A percentile compares a stretch with the other conserved stretches of the same genome.
These are phyloP conservation scores for Ceratobasidium sp. DNA, from an alignment of 1,284 basidiomycete genomes.

Conservation along the genomic window DNA sequence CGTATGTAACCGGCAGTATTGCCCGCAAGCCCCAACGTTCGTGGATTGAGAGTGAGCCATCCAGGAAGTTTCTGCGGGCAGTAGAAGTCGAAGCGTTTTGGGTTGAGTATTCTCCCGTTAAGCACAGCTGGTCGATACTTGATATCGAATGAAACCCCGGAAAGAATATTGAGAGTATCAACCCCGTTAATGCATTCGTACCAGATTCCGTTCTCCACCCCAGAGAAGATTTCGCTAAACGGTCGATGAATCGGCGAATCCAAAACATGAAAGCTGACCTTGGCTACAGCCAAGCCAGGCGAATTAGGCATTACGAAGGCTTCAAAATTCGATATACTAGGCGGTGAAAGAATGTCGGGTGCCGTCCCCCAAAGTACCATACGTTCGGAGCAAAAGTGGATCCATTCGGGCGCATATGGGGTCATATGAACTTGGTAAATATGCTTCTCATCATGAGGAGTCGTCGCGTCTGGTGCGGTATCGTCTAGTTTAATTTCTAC, in stretches of 20 bases:
- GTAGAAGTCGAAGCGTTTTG: slow-evolving; percentile 6
- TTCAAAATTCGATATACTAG: not conserved
- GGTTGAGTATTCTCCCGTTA: not conserved
- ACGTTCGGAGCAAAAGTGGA: slow-evolving; percentile 12
- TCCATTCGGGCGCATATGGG: slow-evolving; percentile 8
- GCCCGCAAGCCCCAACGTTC: slow-evolving; percentile 5
- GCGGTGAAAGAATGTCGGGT: not conserved
- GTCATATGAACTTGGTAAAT: slow-evolving; percentile 12
- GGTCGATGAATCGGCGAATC: not conserved
- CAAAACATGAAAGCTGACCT: slow-evolving; percentile 20
- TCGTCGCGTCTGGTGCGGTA: not conserved
- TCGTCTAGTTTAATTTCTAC: not conserved
- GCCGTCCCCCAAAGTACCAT: slow-evolving; percentile 26
- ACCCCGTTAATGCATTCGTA: slow-evolving; percentile 14
- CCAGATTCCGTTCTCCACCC: not conserved
- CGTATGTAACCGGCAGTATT: slow-evolving; percentile 20
- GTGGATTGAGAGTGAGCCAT: not conserved
- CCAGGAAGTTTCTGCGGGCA: slow-evolving; percentile 3
- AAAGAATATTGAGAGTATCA: slow-evolving; percentile 17
- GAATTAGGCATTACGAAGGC: not conserved
- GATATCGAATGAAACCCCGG: not conserved
- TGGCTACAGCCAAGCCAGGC: not conserved
- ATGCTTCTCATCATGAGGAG: not conserved
- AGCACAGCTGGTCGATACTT: not conserved
- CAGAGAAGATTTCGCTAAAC: not conserved